phyloP scores from a whole-genome alignment of 768 basidiomycete species.

The Leucocoprinus leucothites region DNA sequence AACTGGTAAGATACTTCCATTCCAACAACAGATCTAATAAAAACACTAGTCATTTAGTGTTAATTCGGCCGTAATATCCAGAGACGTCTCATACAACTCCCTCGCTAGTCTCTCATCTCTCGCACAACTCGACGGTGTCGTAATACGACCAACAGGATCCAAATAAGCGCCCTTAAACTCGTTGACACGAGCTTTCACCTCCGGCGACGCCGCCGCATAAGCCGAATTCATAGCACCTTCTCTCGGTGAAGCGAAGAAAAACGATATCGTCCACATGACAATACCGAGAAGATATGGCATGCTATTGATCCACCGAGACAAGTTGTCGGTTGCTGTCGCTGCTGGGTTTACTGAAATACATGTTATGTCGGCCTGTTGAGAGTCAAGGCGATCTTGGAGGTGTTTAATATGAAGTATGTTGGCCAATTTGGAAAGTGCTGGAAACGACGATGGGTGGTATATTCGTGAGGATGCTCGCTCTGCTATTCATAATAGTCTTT shows the following conservation, averaged over 20 bases:
- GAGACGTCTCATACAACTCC: slow-evolving; percentile 39
- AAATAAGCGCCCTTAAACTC: slow-evolving; percentile 36
- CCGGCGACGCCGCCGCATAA: slow-evolving; percentile 37
- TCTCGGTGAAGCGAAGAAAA: slow-evolving; percentile 18
- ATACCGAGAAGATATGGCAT: slow-evolving; percentile 8
- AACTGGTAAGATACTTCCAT: too few species aligned
- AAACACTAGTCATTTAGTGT: background rate
- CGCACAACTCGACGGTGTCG: slow-evolving; percentile 24
- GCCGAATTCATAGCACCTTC: slow-evolving; percentile 33
- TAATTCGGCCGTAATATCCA: slow-evolving; percentile 26
- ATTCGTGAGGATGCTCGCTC: too few species aligned
- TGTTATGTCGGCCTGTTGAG: slow-evolving; percentile 30
- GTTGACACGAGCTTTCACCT: slow-evolving; percentile 26
- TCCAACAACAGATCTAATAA: too few species aligned
- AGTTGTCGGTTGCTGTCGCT: slow-evolving; percentile 26
- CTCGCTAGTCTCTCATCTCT: slow-evolving; percentile 28
- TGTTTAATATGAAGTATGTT: slow-evolving; percentile 46
- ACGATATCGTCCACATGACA: slow-evolving; percentile 10
- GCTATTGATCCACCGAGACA: slow-evolving; percentile 9
- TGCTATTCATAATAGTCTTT: too few species aligned
- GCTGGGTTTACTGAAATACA: slow-evolving; percentile 42
- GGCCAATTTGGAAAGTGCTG: slow-evolving; percentile 49
- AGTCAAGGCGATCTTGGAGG: slow-evolving; percentile 45
- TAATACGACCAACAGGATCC: slow-evolving; percentile 29
- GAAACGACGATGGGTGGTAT: background rate